A percentile compares a stretch with the other conserved stretches of the same genome.
Conservation (phyloP, 768 basidiomycete genomes). For the Russula olivacea region DNA sequence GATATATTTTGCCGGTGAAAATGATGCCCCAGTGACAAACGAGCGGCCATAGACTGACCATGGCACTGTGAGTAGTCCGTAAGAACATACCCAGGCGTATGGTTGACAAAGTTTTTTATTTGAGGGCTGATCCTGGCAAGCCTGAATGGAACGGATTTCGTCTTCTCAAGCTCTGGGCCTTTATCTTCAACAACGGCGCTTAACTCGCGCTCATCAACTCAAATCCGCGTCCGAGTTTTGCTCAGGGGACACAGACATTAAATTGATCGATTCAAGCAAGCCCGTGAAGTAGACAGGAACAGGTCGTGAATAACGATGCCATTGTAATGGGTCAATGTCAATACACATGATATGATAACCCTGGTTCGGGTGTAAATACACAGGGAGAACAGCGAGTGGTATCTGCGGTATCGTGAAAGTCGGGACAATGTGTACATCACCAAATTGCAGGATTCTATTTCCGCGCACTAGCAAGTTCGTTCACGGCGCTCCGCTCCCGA, state of each 20-base stretch:
- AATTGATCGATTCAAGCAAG: neutral
- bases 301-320: neutral
- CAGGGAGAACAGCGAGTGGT: neutral
- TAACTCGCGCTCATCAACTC: neutral
- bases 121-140: neutral
- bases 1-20: conserved; percentile 69
- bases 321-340: neutral
- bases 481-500: conserved; percentile 65
- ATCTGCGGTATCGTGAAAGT: neutral
- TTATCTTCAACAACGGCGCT: too few species aligned
- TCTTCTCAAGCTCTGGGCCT: neutral
- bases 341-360: neutral
- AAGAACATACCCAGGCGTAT: neutral
- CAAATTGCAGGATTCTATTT: conserved; percentile 28
- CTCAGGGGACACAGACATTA: neutral
- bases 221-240: neutral
- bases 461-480: conserved; percentile 43
- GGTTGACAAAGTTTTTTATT: too few species aligned
- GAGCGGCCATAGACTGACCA: conserved; percentile 19
- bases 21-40: conserved; percentile 80
- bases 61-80: neutral
- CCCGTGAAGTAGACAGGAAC: neutral
- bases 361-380: neutral
- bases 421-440: neutral
- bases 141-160: neutral